phyloP scores from a whole-genome alignment of 768 basidiomycete species.

The Coprinopsis marcescibilis region DNA sequence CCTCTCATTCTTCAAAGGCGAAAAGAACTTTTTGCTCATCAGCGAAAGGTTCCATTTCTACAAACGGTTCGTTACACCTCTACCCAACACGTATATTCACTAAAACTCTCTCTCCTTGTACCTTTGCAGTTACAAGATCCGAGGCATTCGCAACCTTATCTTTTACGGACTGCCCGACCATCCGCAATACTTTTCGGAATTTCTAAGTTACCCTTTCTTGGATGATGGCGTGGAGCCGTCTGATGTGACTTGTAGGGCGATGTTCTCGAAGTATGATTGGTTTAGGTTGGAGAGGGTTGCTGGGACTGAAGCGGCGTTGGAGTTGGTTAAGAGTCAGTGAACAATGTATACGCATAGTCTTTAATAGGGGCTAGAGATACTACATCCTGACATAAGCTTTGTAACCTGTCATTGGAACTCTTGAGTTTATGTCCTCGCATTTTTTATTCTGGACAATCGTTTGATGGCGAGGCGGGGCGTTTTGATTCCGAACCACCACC shows the following conservation, averaged over 20 bases:
- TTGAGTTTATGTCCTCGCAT: no score
- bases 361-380: no score
- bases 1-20: slow-evolving; percentile 86
- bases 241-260: slow-evolving; percentile 75
- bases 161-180: slow-evolving; percentile 94
- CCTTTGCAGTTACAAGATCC: slow-evolving; percentile 77
- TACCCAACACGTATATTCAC: background rate
- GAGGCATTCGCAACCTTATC: slow-evolving; percentile 87
- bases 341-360: no score
- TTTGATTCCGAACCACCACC: no score
- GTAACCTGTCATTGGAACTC: no score
- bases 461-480: no score
- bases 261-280: slow-evolving; percentile 89
- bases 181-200: slow-evolving; percentile 87
- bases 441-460: no score
- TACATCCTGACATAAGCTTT: no score
- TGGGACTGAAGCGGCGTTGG: slow-evolving; percentile 41
- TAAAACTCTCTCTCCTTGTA: background rate
- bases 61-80: slow-evolving; percentile 50
- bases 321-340: slow-evolving; percentile 31
- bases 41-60: slow-evolving; percentile 99
- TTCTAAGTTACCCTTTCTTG: slow-evolving; percentile 85
- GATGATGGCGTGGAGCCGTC: slow-evolving; percentile 81
- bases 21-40: slow-evolving; percentile 80
- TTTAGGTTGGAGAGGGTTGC: slow-evolving; percentile 85